Base-by-base conservation (phyloP, 495 filamentous ascomycete genomes). In the Venustampulla echinocandica region DNA sequence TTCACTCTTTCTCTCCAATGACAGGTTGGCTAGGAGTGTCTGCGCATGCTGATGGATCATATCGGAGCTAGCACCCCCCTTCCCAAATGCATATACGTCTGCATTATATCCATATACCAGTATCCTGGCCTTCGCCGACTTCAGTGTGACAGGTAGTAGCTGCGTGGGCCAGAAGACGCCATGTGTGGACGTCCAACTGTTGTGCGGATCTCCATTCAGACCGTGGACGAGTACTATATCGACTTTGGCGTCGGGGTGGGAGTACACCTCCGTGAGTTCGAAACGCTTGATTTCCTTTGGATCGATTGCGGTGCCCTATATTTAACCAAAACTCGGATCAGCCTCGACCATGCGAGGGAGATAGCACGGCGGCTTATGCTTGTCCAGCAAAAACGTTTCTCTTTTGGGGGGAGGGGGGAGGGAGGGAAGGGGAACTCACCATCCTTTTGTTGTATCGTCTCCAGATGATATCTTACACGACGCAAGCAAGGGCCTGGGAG, bases 31-130 rank as follows among this genome's bases (percentile, higher is more conserved):
- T 14, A 89, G 73, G 10, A 94, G 68, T n/a, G 78, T 87, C 59
- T 90, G 81, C 4, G 87, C 87, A 64, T 94, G 87, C 54, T 87
- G 81, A 49, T 84, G 80, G 49, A 94, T 78, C 54, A 81, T 81
- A 61, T 90, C 87, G 37, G 79, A 79, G 38, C 81, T 58, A 42
- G 68, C 63, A 24, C 65, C 65, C 24, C 63, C 71, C 24, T 74
- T 71, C 38, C 77, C 78, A 10, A 83, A 80, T 0, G 77, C 61
- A 32, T 79, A 77, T 23, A 90, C 83, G 54, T 86, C 81, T 36
- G 85, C 82, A 57, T 94, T 86, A 60, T 92, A 94, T 2, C 87
- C 87, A 58, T 90, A 93, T 4, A 84, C 82, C 40, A 94, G 63
- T 28, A 94, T 75, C 24, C 89, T 75, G 3, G 57, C 57, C 23